Conservation (phyloP, 2,329 filamentous ascomycete genomes). For the Seiridium cupressi region DNA sequence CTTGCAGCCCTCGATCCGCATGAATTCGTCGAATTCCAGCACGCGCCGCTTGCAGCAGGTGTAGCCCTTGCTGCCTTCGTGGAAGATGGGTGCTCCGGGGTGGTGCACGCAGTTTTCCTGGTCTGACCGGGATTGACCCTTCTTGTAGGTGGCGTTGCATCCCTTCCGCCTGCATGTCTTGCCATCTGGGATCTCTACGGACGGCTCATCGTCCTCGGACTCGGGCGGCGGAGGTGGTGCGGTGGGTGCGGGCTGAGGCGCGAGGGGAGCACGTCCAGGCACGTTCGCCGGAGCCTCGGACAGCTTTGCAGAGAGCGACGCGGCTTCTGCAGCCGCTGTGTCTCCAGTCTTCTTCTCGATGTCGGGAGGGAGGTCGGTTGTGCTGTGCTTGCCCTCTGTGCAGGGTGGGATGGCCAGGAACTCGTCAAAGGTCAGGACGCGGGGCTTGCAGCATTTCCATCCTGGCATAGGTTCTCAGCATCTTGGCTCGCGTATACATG, state of each 20-base stretch:
- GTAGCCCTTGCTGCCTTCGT: conserved; percentile 98
- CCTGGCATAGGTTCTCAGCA: conserved; percentile 48
- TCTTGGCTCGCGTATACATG: neutral
- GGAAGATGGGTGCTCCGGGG: conserved; percentile 88
- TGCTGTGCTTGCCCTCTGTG: conserved; percentile 89
- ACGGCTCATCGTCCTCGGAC: conserved; percentile 84
- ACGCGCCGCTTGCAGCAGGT: conserved; percentile 95
- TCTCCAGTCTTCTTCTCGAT: conserved; percentile 58
- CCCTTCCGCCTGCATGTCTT: conserved; percentile 74
- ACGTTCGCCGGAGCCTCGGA: conserved; percentile 38
- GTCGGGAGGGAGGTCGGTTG: conserved; percentile 68
- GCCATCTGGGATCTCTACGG: conserved; percentile 69
- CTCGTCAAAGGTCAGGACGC: conserved; percentile 96
- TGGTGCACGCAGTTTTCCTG: conserved; percentile 83
- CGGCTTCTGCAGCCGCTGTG: conserved; percentile 36
- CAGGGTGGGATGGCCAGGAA: conserved; percentile 92
- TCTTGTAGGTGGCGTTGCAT: conserved; percentile 68
- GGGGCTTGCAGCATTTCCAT: conserved; percentile 98
- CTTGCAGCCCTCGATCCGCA: conserved; percentile 90
- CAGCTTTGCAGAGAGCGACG: conserved; percentile 40
- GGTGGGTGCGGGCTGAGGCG: conserved; percentile 45
- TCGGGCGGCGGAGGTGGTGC: conserved; percentile 65
- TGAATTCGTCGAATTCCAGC: conserved; percentile 95
- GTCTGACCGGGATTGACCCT: conserved; percentile 53
- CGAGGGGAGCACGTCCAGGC: conserved; percentile 37